Evolutionary conservation across 1,284 basidiomycete genomes (phyloP).

Genomic region (Chalciporus sp.): DNA sequence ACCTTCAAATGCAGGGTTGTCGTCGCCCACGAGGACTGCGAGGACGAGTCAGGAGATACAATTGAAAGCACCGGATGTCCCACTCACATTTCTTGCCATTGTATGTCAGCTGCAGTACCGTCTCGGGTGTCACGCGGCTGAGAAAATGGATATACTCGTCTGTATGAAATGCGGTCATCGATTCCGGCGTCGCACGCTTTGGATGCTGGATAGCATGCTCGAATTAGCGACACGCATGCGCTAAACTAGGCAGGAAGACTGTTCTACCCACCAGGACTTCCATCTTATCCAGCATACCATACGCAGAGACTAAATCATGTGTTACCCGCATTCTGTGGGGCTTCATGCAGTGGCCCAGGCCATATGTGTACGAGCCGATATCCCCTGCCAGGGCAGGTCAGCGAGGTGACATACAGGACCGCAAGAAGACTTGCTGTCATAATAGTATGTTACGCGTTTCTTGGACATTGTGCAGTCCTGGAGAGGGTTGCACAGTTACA

Average conservation of each 20-base stretch:
- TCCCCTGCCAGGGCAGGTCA: no score
- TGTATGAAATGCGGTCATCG: constrained; percentile 94
- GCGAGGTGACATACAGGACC: no score
- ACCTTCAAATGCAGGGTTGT: constrained; percentile 96
- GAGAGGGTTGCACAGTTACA: background rate
- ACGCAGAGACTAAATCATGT: constrained; percentile 89
- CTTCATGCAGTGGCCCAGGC: constrained; percentile 92
- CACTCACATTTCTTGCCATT: constrained; percentile 81
- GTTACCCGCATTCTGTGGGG: constrained; percentile 93
- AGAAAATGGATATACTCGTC: constrained; percentile 98
- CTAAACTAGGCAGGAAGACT: no score
- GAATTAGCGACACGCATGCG: no score
- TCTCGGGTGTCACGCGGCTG: constrained; percentile 86
- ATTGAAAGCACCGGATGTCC: no score
- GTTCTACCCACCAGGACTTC: no score
- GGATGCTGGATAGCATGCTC: constrained; percentile 78
- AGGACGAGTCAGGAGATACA: constrained; percentile 17
- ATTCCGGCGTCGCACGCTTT: constrained; percentile 76
- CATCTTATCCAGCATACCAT: constrained; percentile 91
- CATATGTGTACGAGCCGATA: constrained; percentile 84
- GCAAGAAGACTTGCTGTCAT: no score
- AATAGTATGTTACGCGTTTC: constrained; percentile 63
- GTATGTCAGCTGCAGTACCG: constrained; percentile 80
- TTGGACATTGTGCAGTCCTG: constrained; percentile 46
- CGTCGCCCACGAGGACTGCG: constrained; percentile 86